Evolutionary conservation across 306 rosid species (phyloP).

Genomic region (Aeschynomene evenia): DNA sequence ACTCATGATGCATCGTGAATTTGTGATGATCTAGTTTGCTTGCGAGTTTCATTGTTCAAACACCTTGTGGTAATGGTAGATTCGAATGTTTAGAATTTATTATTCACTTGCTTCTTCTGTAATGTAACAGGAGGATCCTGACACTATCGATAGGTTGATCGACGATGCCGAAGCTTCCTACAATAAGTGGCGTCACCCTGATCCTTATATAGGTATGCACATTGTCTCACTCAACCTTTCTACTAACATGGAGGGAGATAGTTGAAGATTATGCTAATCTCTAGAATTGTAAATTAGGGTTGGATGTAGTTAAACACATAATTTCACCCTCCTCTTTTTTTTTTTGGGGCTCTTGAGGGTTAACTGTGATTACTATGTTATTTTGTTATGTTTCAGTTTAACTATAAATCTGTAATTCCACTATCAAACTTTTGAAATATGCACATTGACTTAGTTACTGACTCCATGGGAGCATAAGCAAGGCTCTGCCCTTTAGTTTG

Average conservation of each 20-base stretch:
- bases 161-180: conserved; percentile 66
- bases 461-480: not conserved
- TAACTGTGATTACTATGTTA: not conserved
- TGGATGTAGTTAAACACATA: not conserved
- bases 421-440: not conserved
- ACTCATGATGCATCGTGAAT: not conserved
- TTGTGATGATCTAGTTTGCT: not conserved
- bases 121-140: conserved; percentile 65
- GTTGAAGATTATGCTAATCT: not conserved
- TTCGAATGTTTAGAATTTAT: not conserved
- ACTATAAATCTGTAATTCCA: not conserved
- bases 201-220: conserved; percentile 82
- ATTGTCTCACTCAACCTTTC: not conserved
- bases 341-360: not conserved
- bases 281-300: not conserved
- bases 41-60: not conserved
- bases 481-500: not conserved
- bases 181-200: conserved; percentile 96
- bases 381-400: not conserved
- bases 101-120: not conserved
- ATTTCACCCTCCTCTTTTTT: not conserved
- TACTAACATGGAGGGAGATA: not conserved
- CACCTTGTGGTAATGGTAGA: not conserved
- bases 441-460: not conserved
- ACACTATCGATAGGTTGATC: conserved; percentile 79